phyloP scores from a whole-genome alignment of 2,329 filamentous ascomycete genomes.

The Harringtonia aguacate region DNA sequence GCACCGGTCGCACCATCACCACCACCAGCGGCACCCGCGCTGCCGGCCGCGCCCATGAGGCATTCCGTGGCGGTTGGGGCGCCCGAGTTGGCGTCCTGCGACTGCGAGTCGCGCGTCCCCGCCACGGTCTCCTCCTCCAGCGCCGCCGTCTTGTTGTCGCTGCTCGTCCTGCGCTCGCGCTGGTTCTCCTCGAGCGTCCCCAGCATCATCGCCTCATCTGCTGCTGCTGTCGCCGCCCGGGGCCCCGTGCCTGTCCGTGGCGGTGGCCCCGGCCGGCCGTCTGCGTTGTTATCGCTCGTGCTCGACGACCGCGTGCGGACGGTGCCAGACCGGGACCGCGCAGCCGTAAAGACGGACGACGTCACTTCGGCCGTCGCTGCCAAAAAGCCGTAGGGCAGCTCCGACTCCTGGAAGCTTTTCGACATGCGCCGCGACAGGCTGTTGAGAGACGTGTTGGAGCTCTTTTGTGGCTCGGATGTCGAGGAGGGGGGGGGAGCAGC shows the following conservation, averaged over 20 bases:
- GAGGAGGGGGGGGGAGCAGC: too few species aligned
- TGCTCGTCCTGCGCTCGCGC: neutral
- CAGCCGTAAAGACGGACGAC: conserved; percentile 23
- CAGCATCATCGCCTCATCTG: neutral
- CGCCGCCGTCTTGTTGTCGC: neutral
- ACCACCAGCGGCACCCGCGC: neutral
- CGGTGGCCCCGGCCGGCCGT: neutral
- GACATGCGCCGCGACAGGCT: conserved; percentile 10
- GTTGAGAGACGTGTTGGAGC: neutral
- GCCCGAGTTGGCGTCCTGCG: too few species aligned
- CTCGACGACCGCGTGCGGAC: conserved; percentile 6
- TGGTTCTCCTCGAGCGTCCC: conserved; percentile 2
- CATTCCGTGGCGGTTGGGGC: neutral
- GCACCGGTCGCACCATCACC: neutral
- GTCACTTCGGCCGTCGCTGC: conserved; percentile 35
- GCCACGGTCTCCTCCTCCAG: neutral
- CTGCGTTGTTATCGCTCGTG: conserved; percentile 1
- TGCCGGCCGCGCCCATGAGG: neutral
- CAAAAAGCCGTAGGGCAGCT: conserved; percentile 34
- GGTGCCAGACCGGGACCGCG: conserved; percentile 4
- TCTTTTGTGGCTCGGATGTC: too few species aligned
- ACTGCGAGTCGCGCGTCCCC: neutral
- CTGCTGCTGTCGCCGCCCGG: neutral
- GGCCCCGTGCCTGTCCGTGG: neutral
- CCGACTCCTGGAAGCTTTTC: conserved; percentile 31